Evolutionary conservation across 192 early-diverging fungal genomes (phyloP).

Genomic region (Mortierella antarctica): DNA sequence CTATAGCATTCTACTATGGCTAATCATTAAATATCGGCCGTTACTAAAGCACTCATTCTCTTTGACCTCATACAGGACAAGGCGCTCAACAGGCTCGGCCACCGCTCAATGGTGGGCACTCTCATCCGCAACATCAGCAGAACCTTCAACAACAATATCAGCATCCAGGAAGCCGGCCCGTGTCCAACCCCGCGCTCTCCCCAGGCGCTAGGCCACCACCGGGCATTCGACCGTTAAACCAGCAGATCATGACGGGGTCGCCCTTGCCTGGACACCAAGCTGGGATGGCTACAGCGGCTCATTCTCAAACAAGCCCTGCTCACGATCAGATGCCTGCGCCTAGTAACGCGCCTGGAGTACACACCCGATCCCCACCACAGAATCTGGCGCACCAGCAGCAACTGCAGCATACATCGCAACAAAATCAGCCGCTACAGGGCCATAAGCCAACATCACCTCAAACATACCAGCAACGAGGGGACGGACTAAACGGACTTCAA

Average conservation of each 20-base stretch:
- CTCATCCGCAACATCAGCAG: constrained; percentile 6
- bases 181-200: background rate
- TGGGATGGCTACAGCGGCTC: constrained; percentile 8
- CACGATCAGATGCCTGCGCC: constrained; percentile 22
- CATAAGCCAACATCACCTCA: constrained; percentile 14
- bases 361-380: constrained; percentile 16
- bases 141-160: constrained; percentile 23
- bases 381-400: constrained; percentile 4
- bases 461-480: constrained; percentile 3
- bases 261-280: constrained; percentile 14
- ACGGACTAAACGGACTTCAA: constrained; percentile 11
- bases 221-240: constrained; percentile 19
- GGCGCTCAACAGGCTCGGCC: constrained; percentile 14
- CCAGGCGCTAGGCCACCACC: constrained; percentile 9
- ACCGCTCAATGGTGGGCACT: constrained; percentile 10
- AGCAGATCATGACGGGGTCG: constrained; percentile 22
- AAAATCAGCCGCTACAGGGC: constrained; percentile 6
- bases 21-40: no score
- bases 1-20: no score
- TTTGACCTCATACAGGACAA: constrained; percentile 3
- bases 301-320: background rate
- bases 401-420: constrained; percentile 14
- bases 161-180: constrained; percentile 19
- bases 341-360: constrained; percentile 19
- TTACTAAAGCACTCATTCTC: no score